phyloP scores from a whole-genome alignment of 2,329 filamentous ascomycete species.

The Lasiodiplodia hormozganensis region DNA sequence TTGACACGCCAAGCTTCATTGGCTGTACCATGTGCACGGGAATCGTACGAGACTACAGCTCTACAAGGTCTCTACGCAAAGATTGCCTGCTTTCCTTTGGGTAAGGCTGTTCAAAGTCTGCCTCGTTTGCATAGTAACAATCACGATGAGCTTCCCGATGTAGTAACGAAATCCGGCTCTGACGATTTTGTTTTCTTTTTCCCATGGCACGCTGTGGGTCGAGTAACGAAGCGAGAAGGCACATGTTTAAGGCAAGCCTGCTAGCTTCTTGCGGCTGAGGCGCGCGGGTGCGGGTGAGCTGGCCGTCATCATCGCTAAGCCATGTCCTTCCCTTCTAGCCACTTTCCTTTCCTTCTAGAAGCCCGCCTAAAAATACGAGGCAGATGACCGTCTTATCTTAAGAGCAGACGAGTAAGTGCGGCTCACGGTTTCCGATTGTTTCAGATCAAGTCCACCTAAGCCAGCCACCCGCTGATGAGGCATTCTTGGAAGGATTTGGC shows the following conservation, averaged over 20 bases:
- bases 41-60: not conserved
- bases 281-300: not conserved
- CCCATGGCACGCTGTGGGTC: not conserved
- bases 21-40: not conserved
- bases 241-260: not conserved
- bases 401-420: not conserved
- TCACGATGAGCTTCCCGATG: not conserved
- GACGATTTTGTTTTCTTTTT: not conserved
- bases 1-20: not conserved
- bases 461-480: conserved; percentile 6
- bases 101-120: not conserved
- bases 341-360: conserved; percentile 1
- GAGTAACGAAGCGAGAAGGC: not conserved
- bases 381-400: not conserved
- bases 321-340: not conserved
- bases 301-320: conserved; percentile 1
- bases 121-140: not conserved
- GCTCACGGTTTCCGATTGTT: not conserved
- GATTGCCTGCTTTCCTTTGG: not conserved
- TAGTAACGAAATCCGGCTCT: not conserved
- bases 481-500: not conserved
- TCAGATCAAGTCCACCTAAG: not conserved
- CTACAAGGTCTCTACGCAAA: not conserved
- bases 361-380: not conserved
- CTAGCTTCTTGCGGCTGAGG: not conserved